Evolutionary conservation across 176 grass and related monocot species (phyloP).

Genomic region (Cocos nucifera): DNA sequence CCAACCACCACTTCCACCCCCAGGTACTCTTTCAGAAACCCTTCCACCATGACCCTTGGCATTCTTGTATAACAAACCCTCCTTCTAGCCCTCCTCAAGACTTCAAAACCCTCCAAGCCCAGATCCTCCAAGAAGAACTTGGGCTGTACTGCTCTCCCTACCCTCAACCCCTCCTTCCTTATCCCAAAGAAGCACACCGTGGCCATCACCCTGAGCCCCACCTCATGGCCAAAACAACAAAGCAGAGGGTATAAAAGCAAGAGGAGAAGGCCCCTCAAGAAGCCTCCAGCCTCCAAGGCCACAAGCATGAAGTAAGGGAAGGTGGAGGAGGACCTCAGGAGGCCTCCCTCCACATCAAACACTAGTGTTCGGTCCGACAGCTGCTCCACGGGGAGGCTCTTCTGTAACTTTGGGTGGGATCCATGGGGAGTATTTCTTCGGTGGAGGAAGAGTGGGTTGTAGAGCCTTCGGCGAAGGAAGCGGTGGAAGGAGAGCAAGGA

Average conservation of each 20-base stretch:
- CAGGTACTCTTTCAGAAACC: constrained; percentile 43
- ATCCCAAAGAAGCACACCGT: constrained; percentile 48
- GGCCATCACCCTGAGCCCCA: constrained; percentile 24
- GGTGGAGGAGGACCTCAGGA: constrained; percentile 13
- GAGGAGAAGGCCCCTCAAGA: constrained; percentile 34
- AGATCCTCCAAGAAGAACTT: constrained; percentile 63
- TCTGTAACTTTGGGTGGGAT: background rate
- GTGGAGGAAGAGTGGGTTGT: too few relatives aligned
- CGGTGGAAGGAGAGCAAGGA: constrained; percentile 4
- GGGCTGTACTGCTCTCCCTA: constrained; percentile 46
- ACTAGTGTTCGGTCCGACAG: constrained; percentile 6
- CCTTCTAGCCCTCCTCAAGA: background rate
- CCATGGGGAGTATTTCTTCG: background rate
- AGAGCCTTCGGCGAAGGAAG: background rate
- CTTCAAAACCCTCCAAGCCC: constrained; percentile 23
- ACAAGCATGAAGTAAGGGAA: constrained; percentile 90
- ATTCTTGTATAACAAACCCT: constrained; percentile 35
- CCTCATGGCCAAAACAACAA: background rate
- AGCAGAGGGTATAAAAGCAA: constrained; percentile 40
- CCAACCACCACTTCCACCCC: constrained; percentile 27
- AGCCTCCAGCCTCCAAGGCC: constrained; percentile 51
- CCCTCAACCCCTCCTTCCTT: constrained; percentile 21
- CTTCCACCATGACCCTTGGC: constrained; percentile 67
- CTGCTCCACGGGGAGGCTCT: background rate
- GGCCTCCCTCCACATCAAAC: constrained; percentile 30